Evolutionary conservation across 2,329 filamentous ascomycete species (phyloP).

Genomic region (Gnomoniopsis sp.): DNA sequence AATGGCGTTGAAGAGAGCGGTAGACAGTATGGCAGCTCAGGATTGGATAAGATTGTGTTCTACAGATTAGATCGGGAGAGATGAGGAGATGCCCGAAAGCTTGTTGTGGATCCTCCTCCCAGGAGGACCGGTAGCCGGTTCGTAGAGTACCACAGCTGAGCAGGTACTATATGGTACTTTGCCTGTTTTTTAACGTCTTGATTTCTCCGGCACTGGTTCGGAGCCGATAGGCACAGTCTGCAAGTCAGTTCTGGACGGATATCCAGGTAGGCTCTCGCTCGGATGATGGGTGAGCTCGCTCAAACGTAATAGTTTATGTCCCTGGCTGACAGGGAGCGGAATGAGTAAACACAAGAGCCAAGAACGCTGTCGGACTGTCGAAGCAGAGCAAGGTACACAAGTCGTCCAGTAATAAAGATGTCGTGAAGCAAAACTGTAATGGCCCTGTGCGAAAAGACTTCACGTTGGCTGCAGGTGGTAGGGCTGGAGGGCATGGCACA

Average conservation of each 20-base stretch:
- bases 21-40: no score
- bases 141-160: background rate
- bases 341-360: no score
- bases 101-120: constrained; percentile 7
- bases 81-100: background rate
- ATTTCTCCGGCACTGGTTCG: background rate
- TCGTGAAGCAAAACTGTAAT: no score
- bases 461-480: background rate
- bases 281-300: background rate
- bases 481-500: background rate
- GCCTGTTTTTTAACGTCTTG: background rate
- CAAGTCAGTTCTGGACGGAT: background rate
- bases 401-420: no score
- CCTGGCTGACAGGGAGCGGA: no score
- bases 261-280: background rate
- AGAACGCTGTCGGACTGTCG: no score
- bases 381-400: no score
- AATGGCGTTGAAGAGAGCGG: constrained; percentile 5
- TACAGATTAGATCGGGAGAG: constrained; percentile 11
- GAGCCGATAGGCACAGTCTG: background rate
- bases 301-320: background rate
- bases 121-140: constrained; percentile 9
- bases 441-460: no score
- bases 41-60: constrained; percentile 9
- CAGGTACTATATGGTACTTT: background rate